Conservation (phyloP, 176 grass and related monocot genomes). For the Thalia dealbata region DNA sequence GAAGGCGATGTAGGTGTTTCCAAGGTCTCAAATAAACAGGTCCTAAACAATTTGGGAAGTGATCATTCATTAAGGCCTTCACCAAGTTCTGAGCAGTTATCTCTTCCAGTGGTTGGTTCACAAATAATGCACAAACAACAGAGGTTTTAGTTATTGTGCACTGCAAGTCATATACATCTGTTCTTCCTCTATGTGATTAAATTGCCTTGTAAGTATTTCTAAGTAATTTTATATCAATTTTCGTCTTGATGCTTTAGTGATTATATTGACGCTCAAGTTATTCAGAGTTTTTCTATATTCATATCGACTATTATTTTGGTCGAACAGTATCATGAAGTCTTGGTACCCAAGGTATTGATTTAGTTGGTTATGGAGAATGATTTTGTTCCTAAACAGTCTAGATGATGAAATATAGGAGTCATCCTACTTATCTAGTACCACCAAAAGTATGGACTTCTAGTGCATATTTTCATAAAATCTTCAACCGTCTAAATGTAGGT, state of each 20-base stretch:
- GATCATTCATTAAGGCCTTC: slow-evolving; percentile 39
- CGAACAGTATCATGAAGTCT: not conserved
- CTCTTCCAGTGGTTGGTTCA: slow-evolving; percentile 20
- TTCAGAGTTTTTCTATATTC: not conserved
- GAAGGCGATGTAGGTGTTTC: slow-evolving; percentile 37
- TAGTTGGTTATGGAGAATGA: too few relatives aligned
- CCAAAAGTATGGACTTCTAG: too few relatives aligned
- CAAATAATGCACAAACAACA: slow-evolving; percentile 36
- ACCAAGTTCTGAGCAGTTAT: slow-evolving; percentile 42
- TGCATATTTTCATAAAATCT: too few relatives aligned
- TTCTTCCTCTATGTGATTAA: not conserved
- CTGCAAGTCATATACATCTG: not conserved
- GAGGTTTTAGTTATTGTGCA: slow-evolving; percentile 33
- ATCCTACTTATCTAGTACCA: too few relatives aligned
- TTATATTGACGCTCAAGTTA: not conserved
- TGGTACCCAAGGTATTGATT: too few relatives aligned
- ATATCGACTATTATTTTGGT: not conserved
- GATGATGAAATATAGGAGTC: too few relatives aligned
- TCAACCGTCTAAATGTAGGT: too few relatives aligned
- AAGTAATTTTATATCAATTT: not conserved
- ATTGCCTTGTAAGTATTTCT: not conserved
- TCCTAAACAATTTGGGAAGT: slow-evolving; percentile 28
- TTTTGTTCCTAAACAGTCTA: too few relatives aligned
- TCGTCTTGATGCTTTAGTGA: not conserved
- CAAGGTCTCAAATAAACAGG: slow-evolving; percentile 34